Percentiles rank a stretch among this genome's conserved stretches.
phyloP scores from a whole-genome alignment of 2,329 filamentous ascomycete genomes.

The Helicocarpus griseus region DNA sequence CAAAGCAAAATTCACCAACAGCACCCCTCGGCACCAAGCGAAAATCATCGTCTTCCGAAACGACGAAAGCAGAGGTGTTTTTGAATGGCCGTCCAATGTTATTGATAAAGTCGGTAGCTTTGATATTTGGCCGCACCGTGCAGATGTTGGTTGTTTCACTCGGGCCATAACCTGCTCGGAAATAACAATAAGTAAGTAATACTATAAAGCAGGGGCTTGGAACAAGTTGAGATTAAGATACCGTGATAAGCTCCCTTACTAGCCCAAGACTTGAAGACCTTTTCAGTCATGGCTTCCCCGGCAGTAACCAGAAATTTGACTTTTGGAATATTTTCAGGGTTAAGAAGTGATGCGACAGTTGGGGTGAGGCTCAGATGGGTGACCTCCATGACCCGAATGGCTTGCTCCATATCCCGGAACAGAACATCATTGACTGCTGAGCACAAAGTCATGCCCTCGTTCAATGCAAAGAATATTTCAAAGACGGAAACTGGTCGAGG shows the following conservation, averaged over 20 bases:
- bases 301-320: conserved; percentile 72
- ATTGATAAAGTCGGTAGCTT: conserved; percentile 49
- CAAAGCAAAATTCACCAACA: conserved; percentile 77
- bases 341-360: conserved; percentile 68
- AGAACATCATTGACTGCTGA: conserved; percentile 63
- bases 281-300: conserved; percentile 67
- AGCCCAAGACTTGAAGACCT: conserved; percentile 61
- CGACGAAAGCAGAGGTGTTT: conserved; percentile 67
- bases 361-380: conserved; percentile 82
- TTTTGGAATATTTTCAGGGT: conserved; percentile 56
- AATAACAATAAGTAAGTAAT: conserved; percentile 2
- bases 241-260: conserved; percentile 61
- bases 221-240: conserved; percentile 9
- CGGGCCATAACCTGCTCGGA: conserved; percentile 57
- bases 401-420: conserved; percentile 60
- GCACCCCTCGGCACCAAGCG: conserved; percentile 57
- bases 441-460: conserved; percentile 67
- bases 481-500: conserved; percentile 61
- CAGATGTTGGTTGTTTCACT: conserved; percentile 86
- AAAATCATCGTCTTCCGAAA: conserved; percentile 36
- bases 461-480: conserved; percentile 82
- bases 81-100: conserved; percentile 67
- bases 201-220: background rate
- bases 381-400: conserved; percentile 53
- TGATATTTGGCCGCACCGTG: conserved; percentile 57